Conservation (phyloP, 768 basidiomycete species). For the Tephrocybe sp. region DNA sequence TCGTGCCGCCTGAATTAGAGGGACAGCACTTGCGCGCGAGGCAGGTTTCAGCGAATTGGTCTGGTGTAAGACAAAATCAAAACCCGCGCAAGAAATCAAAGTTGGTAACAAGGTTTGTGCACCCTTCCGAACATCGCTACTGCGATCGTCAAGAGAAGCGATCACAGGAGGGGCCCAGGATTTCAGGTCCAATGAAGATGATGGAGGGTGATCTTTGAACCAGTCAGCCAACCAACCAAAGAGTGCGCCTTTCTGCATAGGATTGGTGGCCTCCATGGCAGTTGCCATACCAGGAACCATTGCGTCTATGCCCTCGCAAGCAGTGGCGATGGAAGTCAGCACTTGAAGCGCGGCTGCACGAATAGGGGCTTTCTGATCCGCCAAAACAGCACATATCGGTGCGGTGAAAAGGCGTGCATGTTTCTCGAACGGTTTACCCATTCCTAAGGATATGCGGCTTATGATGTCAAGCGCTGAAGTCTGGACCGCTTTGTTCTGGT, state of each 20-base stretch:
- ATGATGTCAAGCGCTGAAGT: slow-evolving; percentile 87
- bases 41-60: slow-evolving; percentile 90
- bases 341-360: slow-evolving; percentile 77
- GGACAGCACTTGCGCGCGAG: slow-evolving; percentile 78
- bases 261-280: slow-evolving; percentile 84
- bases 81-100: slow-evolving; percentile 75
- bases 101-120: slow-evolving; percentile 80
- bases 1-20: slow-evolving; percentile 86
- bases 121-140: slow-evolving; percentile 86
- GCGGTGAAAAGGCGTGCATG: slow-evolving; percentile 73
- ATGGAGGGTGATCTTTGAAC: slow-evolving; percentile 64
- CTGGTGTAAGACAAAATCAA: slow-evolving; percentile 83
- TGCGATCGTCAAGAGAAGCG: slow-evolving; percentile 87
- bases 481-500: slow-evolving; percentile 95
- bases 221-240: slow-evolving; percentile 80
- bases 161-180: slow-evolving; percentile 67
- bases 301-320: slow-evolving; percentile 81
- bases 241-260: slow-evolving; percentile 78
- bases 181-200: slow-evolving; percentile 63
- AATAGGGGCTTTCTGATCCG: slow-evolving; percentile 91
- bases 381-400: slow-evolving; percentile 79
- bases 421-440: slow-evolving; percentile 96
- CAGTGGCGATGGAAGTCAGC: slow-evolving; percentile 79
- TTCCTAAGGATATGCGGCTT: slow-evolving; percentile 85
- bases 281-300: slow-evolving; percentile 79